Evolutionary conservation across 257 asterid genomes (phyloP).

Genomic region (Plantago major): DNA sequence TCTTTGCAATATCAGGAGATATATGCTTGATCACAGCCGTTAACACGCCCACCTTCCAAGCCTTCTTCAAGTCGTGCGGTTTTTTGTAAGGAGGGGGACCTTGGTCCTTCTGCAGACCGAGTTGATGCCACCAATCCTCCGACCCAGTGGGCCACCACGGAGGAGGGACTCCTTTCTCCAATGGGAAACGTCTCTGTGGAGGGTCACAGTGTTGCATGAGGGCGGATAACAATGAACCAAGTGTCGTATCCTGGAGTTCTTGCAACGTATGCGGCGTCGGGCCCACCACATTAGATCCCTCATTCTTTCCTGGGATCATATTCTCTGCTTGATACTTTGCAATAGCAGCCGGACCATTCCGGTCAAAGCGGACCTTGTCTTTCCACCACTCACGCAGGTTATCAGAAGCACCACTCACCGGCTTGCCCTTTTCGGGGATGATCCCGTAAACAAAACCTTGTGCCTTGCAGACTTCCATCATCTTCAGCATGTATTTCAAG

Average conservation of each 20-base stretch:
- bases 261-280: slow-evolving; percentile 58
- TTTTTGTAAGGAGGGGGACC: slow-evolving; percentile 59
- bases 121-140: slow-evolving; percentile 66
- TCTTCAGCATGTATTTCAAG: slow-evolving; percentile 56
- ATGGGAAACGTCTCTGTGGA: slow-evolving; percentile 56
- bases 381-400: slow-evolving; percentile 70
- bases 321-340: slow-evolving; percentile 44
- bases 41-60: slow-evolving; percentile 62
- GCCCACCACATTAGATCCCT: slow-evolving; percentile 32
- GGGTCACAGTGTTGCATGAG: slow-evolving; percentile 69
- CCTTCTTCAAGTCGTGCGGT: slow-evolving; percentile 62
- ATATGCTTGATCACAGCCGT: slow-evolving; percentile 62
- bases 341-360: slow-evolving; percentile 59
- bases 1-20: slow-evolving; percentile 59
- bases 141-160: slow-evolving; percentile 67
- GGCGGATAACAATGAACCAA: slow-evolving; percentile 53
- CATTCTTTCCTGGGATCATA: slow-evolving; percentile 29
- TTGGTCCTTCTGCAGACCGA: slow-evolving; percentile 45
- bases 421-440: slow-evolving; percentile 59
- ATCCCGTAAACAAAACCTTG: slow-evolving; percentile 61
- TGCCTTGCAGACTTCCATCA: slow-evolving; percentile 68
- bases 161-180: slow-evolving; percentile 53
- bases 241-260: slow-evolving; percentile 65
- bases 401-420: slow-evolving; percentile 57
- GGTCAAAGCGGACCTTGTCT: slow-evolving; percentile 56